Evolutionary conservation across 2,329 filamentous ascomycete species (phyloP).

Genomic region (Xylariaceae sp.): DNA sequence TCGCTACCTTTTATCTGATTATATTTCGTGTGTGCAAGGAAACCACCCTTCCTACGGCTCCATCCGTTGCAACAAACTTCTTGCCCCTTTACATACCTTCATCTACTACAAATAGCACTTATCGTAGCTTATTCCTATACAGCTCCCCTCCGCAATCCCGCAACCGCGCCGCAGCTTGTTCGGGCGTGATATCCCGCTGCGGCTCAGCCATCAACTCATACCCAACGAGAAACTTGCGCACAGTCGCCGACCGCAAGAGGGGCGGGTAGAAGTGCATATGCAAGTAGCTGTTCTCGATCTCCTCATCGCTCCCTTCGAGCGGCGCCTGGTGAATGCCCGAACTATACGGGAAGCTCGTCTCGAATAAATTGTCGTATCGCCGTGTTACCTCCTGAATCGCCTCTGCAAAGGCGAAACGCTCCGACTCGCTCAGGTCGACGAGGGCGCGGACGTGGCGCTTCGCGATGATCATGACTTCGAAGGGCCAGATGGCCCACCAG

Average conservation of each 20-base stretch:
- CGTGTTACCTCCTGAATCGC: constrained; percentile 82
- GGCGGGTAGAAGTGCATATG: constrained; percentile 99
- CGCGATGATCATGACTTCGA: constrained; percentile 85
- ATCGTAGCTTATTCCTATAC: constrained; percentile 63
- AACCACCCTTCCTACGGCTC: background rate
- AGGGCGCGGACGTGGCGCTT: constrained; percentile 80
- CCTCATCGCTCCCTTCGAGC: constrained; percentile 71
- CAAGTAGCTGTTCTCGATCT: constrained; percentile 82
- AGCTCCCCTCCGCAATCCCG: constrained; percentile 73
- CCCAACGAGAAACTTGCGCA: constrained; percentile 92
- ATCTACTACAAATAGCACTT: background rate
- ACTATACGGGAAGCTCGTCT: constrained; percentile 94
- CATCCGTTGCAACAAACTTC: background rate
- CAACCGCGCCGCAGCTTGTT: constrained; percentile 80
- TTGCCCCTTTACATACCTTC: background rate
- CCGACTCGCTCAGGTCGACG: constrained; percentile 69
- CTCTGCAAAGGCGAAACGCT: constrained; percentile 72
- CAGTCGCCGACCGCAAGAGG: constrained; percentile 82
- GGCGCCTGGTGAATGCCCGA: constrained; percentile 97
- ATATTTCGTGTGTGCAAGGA: background rate
- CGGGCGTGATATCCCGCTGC: constrained; percentile 96
- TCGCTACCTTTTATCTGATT: background rate
- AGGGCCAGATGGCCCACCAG: constrained; percentile 98
- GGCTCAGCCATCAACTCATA: constrained; percentile 97
- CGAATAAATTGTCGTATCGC: constrained; percentile 93